Evolutionary conservation across 768 basidiomycete species (phyloP).

Genomic region (Leccinum uliginosum): DNA sequence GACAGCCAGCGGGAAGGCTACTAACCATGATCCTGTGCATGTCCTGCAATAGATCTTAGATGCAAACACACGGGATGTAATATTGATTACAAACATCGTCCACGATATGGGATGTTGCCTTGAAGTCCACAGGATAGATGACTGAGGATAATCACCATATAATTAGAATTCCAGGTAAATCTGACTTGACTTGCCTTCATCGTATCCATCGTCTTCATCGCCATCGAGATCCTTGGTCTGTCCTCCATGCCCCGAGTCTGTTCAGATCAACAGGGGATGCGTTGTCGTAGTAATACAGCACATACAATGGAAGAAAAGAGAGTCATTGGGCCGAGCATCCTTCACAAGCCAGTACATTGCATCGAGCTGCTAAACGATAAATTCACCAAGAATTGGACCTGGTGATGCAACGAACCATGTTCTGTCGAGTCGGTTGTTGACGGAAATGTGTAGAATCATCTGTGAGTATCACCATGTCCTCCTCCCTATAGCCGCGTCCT

Average conservation of each 20-base stretch:
- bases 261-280: neutral
- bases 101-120: constrained; percentile 70
- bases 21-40: constrained; percentile 81
- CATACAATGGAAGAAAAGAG: constrained; percentile 87
- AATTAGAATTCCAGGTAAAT: constrained; percentile 3
- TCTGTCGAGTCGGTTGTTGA: constrained; percentile 68
- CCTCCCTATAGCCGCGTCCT: constrained; percentile 54
- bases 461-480: constrained; percentile 83
- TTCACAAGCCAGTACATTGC: neutral
- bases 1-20: constrained; percentile 79
- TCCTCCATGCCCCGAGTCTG: constrained; percentile 93
- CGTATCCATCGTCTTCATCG: constrained; percentile 80
- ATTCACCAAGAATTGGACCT: neutral
- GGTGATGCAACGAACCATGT: constrained; percentile 55
- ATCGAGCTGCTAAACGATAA: constrained; percentile 36
- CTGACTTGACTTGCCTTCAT: constrained; percentile 51
- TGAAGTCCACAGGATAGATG: constrained; percentile 79
- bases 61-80: neutral
- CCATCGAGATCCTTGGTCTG: constrained; percentile 81
- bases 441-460: constrained; percentile 67
- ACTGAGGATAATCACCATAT: constrained; percentile 36
- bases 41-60: constrained; percentile 34
- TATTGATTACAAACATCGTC: constrained; percentile 68
- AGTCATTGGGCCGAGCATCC: constrained; percentile 64
- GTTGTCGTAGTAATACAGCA: neutral